These are phyloP conservation scores for Pinus albicaulis DNA, from an alignment of 75 land plant species.

Conservation along the genomic window DNA sequence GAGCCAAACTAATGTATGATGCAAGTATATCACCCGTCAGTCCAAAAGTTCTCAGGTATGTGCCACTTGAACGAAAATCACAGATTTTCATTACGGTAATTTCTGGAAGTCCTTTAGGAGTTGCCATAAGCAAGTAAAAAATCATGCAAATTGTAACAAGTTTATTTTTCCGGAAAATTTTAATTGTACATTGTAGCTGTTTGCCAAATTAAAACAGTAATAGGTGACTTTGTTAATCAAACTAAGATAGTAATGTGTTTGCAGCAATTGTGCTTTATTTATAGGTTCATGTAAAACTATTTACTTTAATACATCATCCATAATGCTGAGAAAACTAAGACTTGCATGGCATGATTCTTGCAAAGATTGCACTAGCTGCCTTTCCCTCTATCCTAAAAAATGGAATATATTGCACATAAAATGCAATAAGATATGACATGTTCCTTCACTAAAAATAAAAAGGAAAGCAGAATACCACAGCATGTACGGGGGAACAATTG, in stretches of 20 bases:
- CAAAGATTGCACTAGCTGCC: neutral
- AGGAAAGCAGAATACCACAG: neutral
- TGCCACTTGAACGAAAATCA: neutral
- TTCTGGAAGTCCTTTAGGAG: neutral
- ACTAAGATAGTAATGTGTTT: too few species aligned
- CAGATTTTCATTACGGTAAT: neutral
- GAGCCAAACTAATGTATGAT: neutral
- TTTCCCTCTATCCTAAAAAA: neutral
- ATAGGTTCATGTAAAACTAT: too few species aligned
- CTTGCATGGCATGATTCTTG: neutral
- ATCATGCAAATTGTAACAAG: neutral
- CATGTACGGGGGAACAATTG: neutral
- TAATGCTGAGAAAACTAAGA: neutral
- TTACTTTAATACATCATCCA: too few species aligned
- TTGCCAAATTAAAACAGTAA: too few species aligned
- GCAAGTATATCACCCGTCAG: neutral
- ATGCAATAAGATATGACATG: neutral
- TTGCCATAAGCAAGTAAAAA: neutral
- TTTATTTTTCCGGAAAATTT: neutral
- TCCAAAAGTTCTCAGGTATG: neutral
- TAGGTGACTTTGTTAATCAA: too few species aligned
- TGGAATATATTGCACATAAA: neutral
- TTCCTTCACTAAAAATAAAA: neutral
- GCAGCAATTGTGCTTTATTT: too few species aligned
- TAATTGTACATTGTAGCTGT: too few species aligned